Conservation (phyloP, 306 rosid species). For the Geum urbanum region DNA sequence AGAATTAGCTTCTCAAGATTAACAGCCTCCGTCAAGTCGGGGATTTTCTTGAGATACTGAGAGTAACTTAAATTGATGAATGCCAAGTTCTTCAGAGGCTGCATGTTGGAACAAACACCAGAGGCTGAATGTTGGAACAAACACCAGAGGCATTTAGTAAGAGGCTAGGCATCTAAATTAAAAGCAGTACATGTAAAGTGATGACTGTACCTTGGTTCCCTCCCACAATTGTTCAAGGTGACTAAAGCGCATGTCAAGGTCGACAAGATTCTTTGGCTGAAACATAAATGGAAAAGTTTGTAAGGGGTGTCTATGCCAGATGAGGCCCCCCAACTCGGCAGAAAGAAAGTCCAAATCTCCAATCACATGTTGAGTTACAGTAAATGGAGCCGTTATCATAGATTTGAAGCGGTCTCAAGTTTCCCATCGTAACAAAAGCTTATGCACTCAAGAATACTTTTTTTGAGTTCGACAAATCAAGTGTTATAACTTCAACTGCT, state of each 20-base stretch:
- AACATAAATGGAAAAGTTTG: constrained; percentile 2
- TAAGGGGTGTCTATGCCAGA: constrained; percentile 20
- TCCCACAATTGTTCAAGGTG: constrained; percentile 4
- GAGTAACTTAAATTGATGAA: constrained; percentile 9
- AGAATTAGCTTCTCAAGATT: constrained; percentile 17
- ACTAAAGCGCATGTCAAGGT: constrained; percentile 18
- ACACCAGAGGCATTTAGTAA: too few relatives aligned
- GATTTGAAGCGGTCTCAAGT: constrained; percentile 23
- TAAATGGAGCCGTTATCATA: neutral
- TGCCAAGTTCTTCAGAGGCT: constrained; percentile 9
- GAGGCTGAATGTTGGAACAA: too few relatives aligned
- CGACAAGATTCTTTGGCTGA: constrained; percentile 18
- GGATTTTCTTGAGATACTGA: constrained; percentile 4
- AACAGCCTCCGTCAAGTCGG: constrained; percentile 19
- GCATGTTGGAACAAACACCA: neutral
- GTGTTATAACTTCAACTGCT: constrained; percentile 14
- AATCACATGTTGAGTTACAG: neutral
- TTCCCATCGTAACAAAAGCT: constrained; percentile 24
- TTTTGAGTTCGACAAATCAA: neutral
- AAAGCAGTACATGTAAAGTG: too few relatives aligned
- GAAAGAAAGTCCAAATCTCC: constrained; percentile 6
- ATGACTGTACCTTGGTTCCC: neutral
- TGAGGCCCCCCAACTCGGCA: constrained; percentile 7
- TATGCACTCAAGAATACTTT: constrained; percentile 9
- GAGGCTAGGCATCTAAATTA: too few relatives aligned